phyloP scores from a whole-genome alignment of 1,284 basidiomycete genomes.

The Stygiomarasmius scandens region DNA sequence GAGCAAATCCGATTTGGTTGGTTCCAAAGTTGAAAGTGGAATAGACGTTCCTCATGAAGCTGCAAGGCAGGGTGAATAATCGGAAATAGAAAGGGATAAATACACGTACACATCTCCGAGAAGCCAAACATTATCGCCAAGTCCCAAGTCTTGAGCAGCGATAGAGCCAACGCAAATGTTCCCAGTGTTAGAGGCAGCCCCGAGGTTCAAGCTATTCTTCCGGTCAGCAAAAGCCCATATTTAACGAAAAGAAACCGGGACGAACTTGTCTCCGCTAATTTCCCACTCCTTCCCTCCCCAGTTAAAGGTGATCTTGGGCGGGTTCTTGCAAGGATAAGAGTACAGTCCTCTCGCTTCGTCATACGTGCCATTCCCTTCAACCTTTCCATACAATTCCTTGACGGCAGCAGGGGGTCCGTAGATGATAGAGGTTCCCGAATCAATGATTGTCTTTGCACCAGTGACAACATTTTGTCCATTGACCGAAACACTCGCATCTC shows the following conservation, averaged over 20 bases:
- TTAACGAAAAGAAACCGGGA: neutral
- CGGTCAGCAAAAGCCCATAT: neutral
- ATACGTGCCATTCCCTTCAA: neutral
- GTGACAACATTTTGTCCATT: neutral
- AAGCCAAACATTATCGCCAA: slow-evolving; percentile 32
- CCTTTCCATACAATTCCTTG: slow-evolving; percentile 9
- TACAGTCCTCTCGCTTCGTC: slow-evolving; percentile 30
- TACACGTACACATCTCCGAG: slow-evolving; percentile 35
- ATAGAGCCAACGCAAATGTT: slow-evolving; percentile 28
- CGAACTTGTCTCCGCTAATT: slow-evolving; percentile 20
- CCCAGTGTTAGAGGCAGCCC: slow-evolving; percentile 18
- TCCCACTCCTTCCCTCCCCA: slow-evolving; percentile 27
- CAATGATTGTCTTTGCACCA: slow-evolving; percentile 11
- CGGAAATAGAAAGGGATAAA: neutral
- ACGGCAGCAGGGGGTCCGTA: slow-evolving; percentile 15
- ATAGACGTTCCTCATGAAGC: slow-evolving; percentile 18
- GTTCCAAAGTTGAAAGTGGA: slow-evolving; percentile 12
- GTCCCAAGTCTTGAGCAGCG: slow-evolving; percentile 19
- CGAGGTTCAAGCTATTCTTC: slow-evolving; percentile 24
- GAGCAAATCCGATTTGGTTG: neutral
- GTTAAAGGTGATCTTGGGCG: slow-evolving; percentile 25
- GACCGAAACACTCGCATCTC: slow-evolving; percentile 2
- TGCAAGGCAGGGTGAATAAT: neutral
- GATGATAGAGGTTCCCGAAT: slow-evolving; percentile 15
- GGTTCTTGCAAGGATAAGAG: slow-evolving; percentile 28